Evolutionary conservation across 1,139 yeast species (phyloP).

Genomic region (Ogataea hybrid): DNA sequence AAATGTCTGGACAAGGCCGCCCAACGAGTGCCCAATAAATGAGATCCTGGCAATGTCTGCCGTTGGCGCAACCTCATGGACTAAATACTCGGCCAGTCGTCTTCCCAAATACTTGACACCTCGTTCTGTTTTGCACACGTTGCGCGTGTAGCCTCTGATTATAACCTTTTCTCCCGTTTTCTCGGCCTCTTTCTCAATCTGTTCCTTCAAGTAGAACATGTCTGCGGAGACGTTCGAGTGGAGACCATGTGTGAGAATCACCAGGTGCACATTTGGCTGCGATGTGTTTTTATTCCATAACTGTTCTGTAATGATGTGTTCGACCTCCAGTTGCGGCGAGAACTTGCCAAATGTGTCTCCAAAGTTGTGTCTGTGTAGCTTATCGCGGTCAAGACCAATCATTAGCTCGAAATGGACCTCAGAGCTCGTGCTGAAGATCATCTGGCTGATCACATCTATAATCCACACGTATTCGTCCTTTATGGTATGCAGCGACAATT

Average conservation of each 20-base stretch:
- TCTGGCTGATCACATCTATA: constrained; percentile 83
- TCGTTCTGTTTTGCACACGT: constrained; percentile 85
- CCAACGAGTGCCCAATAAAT: constrained; percentile 88
- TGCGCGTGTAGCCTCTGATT: constrained; percentile 80
- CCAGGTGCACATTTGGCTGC: constrained; percentile 60
- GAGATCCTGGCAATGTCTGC: constrained; percentile 57
- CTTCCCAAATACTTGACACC: constrained; percentile 87
- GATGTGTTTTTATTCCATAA: constrained; percentile 69
- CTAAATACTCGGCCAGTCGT: constrained; percentile 73
- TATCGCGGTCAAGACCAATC: constrained; percentile 50
- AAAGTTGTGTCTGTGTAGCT: constrained; percentile 40
- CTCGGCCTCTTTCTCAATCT: constrained; percentile 54
- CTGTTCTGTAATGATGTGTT: constrained; percentile 60
- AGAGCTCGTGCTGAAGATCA: constrained; percentile 69
- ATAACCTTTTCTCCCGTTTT: constrained; percentile 57
- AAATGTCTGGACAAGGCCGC: constrained; percentile 88
- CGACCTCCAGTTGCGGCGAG: constrained; percentile 36
- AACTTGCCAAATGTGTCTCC: constrained; percentile 32
- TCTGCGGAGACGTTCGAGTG: constrained; percentile 91
- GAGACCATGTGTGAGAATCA: constrained; percentile 83
- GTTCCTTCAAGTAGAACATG: constrained; percentile 81
- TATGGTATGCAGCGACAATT: constrained; percentile 49
- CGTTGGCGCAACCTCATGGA: constrained; percentile 49
- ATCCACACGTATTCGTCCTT: constrained; percentile 63
- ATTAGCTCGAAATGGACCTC: constrained; percentile 68